Percentiles rank a stretch among this genome's conserved stretches.
These are phyloP conservation scores for Aspergillus ibericus DNA, from an alignment of 2,329 filamentous ascomycete species.

Conservation along the genomic window DNA sequence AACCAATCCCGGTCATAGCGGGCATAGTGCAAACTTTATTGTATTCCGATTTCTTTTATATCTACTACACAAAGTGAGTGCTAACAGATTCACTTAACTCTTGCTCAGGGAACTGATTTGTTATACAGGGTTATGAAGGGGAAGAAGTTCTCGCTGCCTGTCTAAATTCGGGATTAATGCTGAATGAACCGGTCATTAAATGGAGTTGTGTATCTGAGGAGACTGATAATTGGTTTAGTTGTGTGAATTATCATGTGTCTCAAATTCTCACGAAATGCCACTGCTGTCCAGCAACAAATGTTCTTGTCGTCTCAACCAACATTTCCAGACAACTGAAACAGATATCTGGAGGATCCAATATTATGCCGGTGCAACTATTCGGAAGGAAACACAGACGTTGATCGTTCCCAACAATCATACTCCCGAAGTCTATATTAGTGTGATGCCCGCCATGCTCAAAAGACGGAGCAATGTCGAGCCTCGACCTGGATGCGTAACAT, in stretches of 20 bases:
- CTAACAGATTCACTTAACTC: neutral
- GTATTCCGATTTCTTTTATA: constrained; percentile 99
- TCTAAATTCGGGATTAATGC: constrained; percentile 48
- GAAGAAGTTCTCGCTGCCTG: constrained; percentile 82
- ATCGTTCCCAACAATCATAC: neutral
- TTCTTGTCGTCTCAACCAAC: neutral
- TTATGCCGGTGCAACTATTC: neutral
- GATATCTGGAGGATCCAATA: no score
- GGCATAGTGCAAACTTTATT: constrained; percentile 90
- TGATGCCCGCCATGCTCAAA: neutral
- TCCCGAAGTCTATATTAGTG: neutral
- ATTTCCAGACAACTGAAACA: neutral
- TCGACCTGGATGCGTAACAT: neutral
- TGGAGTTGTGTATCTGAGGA: neutral
- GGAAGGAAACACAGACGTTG: neutral
- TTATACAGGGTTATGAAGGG: constrained; percentile 67
- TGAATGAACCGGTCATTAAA: neutral
- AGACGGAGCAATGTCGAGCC: neutral
- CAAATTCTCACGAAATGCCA: neutral
- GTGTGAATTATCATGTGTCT: neutral
- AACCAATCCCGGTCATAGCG: constrained; percentile 84
- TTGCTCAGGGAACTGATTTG: constrained; percentile 6
- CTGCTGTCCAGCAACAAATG: neutral
- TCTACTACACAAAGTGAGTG: constrained; percentile 91
- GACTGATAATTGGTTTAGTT: neutral